These are phyloP conservation scores for Penicillium sp. DNA, from an alignment of 2,329 filamentous ascomycete genomes.

Conservation along the genomic window DNA sequence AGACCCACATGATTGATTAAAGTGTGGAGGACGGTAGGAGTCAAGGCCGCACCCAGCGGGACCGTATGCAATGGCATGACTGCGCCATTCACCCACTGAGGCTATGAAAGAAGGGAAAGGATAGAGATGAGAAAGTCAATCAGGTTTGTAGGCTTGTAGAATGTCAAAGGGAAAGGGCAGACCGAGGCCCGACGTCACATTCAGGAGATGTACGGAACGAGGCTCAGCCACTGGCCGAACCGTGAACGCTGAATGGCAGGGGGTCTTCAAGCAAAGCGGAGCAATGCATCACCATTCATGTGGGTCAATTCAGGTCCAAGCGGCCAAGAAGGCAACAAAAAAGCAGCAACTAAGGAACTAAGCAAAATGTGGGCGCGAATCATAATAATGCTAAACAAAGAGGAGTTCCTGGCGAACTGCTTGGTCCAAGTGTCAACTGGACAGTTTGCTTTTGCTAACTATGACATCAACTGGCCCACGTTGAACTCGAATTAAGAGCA, in stretches of 20 bases:
- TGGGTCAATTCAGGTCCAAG: conserved; percentile 4
- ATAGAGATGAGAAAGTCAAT: background rate
- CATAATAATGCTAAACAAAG: background rate
- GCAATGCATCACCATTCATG: background rate
- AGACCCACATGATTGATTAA: conserved; percentile 79
- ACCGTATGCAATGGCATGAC: conserved; percentile 76
- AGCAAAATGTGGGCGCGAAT: conserved; percentile 5
- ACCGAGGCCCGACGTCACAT: conserved; percentile 11
- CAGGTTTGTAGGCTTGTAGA: background rate
- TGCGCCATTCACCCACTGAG: conserved; percentile 13
- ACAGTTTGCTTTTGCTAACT: background rate
- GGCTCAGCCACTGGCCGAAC: conserved; percentile 5
- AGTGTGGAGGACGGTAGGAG: conserved; percentile 85
- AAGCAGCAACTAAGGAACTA: background rate
- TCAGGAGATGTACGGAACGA: background rate
- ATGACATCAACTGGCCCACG: background rate
- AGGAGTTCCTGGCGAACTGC: background rate
- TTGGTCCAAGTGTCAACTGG: background rate
- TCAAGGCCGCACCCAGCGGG: conserved; percentile 80
- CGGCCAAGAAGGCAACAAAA: background rate
- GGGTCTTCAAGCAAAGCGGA: conserved; percentile 4
- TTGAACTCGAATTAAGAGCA: background rate
- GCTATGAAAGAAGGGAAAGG: background rate
- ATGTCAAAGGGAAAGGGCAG: background rate
- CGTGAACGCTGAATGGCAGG: conserved; percentile 1